phyloP scores from a whole-genome alignment of 2,329 filamentous ascomycete species.

The Clarireedia paspali region DNA sequence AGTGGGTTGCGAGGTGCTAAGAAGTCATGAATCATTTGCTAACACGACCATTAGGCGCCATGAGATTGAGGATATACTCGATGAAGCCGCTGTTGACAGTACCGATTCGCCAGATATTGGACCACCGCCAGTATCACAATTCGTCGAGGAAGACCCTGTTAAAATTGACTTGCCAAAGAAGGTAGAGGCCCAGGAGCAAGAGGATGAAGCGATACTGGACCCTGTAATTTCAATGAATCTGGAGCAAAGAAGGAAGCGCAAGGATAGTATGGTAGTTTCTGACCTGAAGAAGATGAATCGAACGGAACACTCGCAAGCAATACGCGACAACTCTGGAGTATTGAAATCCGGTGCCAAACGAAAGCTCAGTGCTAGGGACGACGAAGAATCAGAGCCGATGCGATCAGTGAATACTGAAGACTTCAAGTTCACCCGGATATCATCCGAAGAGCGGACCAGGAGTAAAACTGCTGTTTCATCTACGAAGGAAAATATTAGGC shows the following conservation, averaged over 20 bases:
- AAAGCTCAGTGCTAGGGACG: conserved; percentile 49
- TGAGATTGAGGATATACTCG: conserved; percentile 23
- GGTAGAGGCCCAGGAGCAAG: conserved; percentile 10
- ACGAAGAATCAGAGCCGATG: conserved; percentile 37
- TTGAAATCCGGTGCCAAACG: conserved; percentile 48
- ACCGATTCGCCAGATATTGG: conserved; percentile 63
- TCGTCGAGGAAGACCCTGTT: conserved; percentile 48
- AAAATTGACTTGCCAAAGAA: conserved; percentile 43
- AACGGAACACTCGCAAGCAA: conserved; percentile 8
- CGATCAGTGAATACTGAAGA: conserved; percentile 24
- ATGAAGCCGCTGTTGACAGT: conserved; percentile 26
- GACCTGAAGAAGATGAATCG: conserved; percentile 14
- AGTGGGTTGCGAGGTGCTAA: conserved; percentile 39
- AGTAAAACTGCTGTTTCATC: conserved; percentile 8
- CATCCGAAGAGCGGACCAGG: conserved; percentile 25
- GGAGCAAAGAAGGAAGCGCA: conserved; percentile 29
- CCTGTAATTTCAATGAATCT: conserved; percentile 26
- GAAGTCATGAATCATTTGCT: neutral
- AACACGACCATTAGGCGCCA: conserved; percentile 20
- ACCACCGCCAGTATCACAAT: conserved; percentile 51
- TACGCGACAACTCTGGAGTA: conserved; percentile 20
- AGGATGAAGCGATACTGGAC: conserved; percentile 18
- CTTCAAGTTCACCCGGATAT: conserved; percentile 21
- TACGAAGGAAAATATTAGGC: conserved; percentile 1
- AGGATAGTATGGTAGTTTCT: conserved; percentile 20